A percentile compares a stretch with the other conserved stretches of the same genome.
Conservation (phyloP, 306 rosid genomes). For the Quercus glauca region DNA sequence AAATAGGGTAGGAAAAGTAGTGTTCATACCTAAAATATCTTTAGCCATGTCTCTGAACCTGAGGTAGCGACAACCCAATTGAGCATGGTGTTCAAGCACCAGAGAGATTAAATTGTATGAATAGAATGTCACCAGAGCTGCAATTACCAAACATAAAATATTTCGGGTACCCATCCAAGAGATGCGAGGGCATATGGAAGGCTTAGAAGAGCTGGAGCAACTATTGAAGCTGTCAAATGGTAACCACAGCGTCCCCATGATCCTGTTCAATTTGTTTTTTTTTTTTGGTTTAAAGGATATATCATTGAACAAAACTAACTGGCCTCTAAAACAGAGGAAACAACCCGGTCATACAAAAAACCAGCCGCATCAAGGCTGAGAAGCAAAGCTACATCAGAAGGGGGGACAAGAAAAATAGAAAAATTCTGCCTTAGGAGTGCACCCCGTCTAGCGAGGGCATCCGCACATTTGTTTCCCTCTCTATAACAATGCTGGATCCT, state of each 20-base stretch:
- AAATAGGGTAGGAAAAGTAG: background rate
- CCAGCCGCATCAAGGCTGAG: no score
- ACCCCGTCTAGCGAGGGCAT: no score
- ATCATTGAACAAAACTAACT: background rate
- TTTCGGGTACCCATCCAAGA: conserved; percentile 70
- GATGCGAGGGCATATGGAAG: conserved; percentile 71
- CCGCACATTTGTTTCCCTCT: no score
- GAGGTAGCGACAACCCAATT: conserved; percentile 63
- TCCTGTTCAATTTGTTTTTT: conserved; percentile 27
- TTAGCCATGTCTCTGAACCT: conserved; percentile 80
- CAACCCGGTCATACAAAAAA: no score
- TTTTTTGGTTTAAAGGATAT: background rate
- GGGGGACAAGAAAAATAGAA: no score
- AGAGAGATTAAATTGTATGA: conserved; percentile 66
- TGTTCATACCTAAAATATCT: conserved; percentile 54
- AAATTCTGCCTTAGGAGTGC: no score
- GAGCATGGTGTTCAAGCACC: conserved; percentile 77
- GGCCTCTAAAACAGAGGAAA: no score
- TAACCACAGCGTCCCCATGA: conserved; percentile 83
- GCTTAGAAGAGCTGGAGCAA: conserved; percentile 74
- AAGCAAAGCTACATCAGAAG: no score
- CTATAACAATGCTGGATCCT: no score
- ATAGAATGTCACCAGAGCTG: conserved; percentile 68
- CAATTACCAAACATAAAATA: conserved; percentile 49
- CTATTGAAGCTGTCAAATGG: conserved; percentile 81